phyloP scores from a whole-genome alignment of 306 rosid species.

The Cicer chorassanicum region DNA sequence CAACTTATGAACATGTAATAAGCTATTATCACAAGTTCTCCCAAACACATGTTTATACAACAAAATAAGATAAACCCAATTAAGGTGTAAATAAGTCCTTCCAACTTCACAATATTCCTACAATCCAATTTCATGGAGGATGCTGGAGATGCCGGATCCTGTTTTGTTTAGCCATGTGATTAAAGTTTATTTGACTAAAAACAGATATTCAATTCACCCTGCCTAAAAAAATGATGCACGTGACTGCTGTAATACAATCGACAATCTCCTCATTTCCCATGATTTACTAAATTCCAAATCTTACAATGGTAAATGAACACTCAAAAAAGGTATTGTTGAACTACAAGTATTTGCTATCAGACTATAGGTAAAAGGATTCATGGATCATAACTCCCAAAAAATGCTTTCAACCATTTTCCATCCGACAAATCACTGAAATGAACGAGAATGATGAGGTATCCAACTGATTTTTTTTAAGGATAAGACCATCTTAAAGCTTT shows the following conservation, averaged over 20 bases:
- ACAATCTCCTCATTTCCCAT: neutral
- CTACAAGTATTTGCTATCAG: neutral
- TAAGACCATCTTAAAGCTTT: neutral
- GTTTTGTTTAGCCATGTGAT: neutral
- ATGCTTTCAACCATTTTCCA: neutral
- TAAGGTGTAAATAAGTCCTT: no score
- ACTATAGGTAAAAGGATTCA: neutral
- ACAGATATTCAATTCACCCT: neutral
- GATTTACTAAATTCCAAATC: neutral
- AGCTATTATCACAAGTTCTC: neutral
- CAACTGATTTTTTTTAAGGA: neutral
- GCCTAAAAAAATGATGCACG: neutral
- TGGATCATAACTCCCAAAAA: neutral
- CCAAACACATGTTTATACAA: neutral
- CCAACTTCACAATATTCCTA: neutral
- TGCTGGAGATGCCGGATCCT: neutral
- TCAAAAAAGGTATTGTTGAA: neutral
- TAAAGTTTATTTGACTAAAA: neutral
- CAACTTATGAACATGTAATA: neutral
- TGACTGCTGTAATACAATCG: constrained; percentile 1
- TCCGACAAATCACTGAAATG: neutral
- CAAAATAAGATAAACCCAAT: no score
- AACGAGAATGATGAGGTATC: constrained; percentile 8
- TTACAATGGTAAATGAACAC: constrained; percentile 13
- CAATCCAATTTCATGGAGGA: neutral